Evolutionary conservation across 1,284 basidiomycete genomes (phyloP), one percentile per base, ranked within the genome.

Genomic region (Peniophora sp.): DNA sequence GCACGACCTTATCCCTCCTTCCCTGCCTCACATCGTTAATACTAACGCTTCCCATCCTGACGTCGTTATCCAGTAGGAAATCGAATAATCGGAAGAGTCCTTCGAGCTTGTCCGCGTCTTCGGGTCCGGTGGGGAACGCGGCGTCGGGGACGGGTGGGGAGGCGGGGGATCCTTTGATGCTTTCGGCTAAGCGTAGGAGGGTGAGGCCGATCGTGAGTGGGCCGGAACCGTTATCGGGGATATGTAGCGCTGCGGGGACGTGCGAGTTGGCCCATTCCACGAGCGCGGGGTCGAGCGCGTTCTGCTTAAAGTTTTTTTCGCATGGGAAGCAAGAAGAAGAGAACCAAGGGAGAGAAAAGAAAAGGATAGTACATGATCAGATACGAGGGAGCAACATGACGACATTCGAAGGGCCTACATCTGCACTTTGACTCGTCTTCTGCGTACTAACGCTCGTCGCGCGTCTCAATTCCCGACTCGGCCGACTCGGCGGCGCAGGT

Each of bases 21-120:
- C 88, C 90, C 54, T 80, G 78, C 50, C 89, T 74, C 44, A 97
- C 75, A 65, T 96, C 93, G 63, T 94, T 94, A 68, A 96, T 92
- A 60, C 89, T 93, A 32, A 95, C 85, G 55, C 78, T 82, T 10
- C 87, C 92, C 72, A 93, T 89, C 68, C 88, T 88, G 52, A 95
- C 82, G 50, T 91, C 90, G 55, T 90, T 89, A 60, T 93, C 91
- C 41, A 94, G 78, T 49, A 95, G 68, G 65, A 90, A 92, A 67
- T 95, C 92, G 68, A 93, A 92, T 53, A 94, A 72, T 53, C 81
- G 78, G 72, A 96, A 93, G 39, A 96, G 73, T 14, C 92, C 92
- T 48, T 94, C 91, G n/a, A 95, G 72, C 59, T 83, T 87, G 57
- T 91, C 87, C 6, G 27, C 27, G 59, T 92, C 87, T 52, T 73